Evolutionary conservation across 192 early-diverging fungal genomes (phyloP).

Genomic region (Podila minutissima): DNA sequence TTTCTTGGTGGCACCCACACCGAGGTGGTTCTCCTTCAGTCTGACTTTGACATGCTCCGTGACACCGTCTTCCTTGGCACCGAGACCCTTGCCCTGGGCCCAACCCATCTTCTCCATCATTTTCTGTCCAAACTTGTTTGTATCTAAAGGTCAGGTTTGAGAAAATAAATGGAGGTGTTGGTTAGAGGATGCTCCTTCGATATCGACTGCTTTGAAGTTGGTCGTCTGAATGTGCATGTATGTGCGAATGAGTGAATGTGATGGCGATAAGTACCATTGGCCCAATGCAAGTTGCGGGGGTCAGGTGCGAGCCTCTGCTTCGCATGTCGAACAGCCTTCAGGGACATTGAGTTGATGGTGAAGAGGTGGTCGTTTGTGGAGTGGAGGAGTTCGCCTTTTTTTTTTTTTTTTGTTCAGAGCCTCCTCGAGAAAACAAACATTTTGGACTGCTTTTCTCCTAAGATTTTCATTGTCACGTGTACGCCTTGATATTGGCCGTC

Average conservation of each 20-base stretch:
- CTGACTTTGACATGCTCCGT: slow-evolving; percentile 88
- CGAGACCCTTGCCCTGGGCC: slow-evolving; percentile 92
- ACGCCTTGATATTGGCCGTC: too few species aligned
- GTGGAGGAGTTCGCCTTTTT: background rate
- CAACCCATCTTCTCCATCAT: slow-evolving; percentile 98
- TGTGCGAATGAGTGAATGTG: background rate
- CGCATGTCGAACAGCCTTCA: slow-evolving; percentile 48
- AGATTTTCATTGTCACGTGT: background rate
- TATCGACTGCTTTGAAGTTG: background rate
- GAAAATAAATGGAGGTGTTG: background rate
- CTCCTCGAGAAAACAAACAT: too few species aligned
- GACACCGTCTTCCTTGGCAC: slow-evolving; percentile 85
- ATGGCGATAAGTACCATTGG: slow-evolving; percentile 65
- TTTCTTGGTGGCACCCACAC: slow-evolving; percentile 90
- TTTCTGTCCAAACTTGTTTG: slow-evolving; percentile 85
- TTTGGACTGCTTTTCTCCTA: background rate
- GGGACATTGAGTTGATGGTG: slow-evolving; percentile 28
- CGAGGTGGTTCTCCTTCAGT: slow-evolving; percentile 88
- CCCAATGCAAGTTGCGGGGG: slow-evolving; percentile 94
- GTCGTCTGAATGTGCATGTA: background rate
- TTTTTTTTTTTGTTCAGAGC: background rate
- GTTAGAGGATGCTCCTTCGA: background rate
- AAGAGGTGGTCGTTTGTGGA: slow-evolving; percentile 3
- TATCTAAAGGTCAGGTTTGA: slow-evolving; percentile 58
- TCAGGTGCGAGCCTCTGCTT: slow-evolving; percentile 88